Base-by-base conservation (phyloP, 371 early-diverging fungal species). In the Syncephalastrum racemosum region DNA sequence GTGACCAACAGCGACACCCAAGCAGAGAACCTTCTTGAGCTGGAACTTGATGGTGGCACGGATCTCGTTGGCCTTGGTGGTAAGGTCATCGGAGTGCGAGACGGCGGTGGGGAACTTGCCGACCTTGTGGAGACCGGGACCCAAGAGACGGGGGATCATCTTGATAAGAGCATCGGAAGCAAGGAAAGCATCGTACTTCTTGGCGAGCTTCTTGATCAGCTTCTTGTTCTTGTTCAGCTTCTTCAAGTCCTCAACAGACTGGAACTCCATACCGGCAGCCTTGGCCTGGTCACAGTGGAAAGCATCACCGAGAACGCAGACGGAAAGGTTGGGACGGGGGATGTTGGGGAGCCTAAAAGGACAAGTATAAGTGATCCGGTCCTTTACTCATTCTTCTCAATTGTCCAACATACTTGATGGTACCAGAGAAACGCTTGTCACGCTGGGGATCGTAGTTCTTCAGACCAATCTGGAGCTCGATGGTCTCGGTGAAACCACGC, bases 401-500 rank as follows among this genome's bases (percentile, higher is more conserved):
- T 31, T 12, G 12, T 31, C 5, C 5, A 8, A 55, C 24, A 31
- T 50, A 81, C 85, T 83, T 86, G 80, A 98, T 90, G 73, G 96
- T 93, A 71, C 97, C 97, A 66, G 92, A 90, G 90, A 99, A 95
- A 93, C 97, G 97, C 89, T 96, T 96, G 82, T 99, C 99, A 84
- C 96, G 91, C 82, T 95, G 96, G 69, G 96, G 95, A 89, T 99
- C 98, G 90, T 97, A 99, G 90, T 98, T 97, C 92, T 98, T 99
- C 59, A 98, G 85, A 78, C 96, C 95, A 71, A 98, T 89, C 83
- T 98, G 97, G 73, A 99, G 89, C 82, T 99, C 98, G 61, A 98
- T 87, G 62, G 98, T 96, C 83, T 97, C 98, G 57, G 78, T 77
- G 87, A 96, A 96, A 76, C 94, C 94, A 70, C 97, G 86, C 72